Evolutionary conservation across 768 basidiomycete species (phyloP).

Genomic region (Lepiota venenata): DNA sequence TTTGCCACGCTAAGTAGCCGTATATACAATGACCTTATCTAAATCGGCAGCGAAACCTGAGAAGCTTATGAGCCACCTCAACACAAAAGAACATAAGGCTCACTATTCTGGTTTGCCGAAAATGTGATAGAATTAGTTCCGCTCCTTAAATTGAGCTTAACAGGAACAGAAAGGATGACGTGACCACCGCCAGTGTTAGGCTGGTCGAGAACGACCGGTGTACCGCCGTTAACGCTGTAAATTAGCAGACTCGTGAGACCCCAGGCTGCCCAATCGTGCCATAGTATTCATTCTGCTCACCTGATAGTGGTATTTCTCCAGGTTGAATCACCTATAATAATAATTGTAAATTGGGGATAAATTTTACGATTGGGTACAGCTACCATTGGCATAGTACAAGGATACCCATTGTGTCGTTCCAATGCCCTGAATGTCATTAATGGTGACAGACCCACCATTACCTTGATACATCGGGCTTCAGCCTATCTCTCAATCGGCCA

Average conservation of each 20-base stretch:
- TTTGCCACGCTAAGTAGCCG: slow-evolving; percentile 19
- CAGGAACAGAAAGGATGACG: slow-evolving; percentile 53
- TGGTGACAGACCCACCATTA: slow-evolving; percentile 53
- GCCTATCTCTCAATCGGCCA: background rate
- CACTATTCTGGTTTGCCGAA: slow-evolving; percentile 46
- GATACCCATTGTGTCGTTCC: slow-evolving; percentile 58
- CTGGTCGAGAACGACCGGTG: slow-evolving; percentile 50
- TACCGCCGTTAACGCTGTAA: slow-evolving; percentile 53
- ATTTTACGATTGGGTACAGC: background rate
- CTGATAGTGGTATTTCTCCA: slow-evolving; percentile 62
- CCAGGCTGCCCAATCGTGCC: too few relatives aligned
- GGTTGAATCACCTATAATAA: slow-evolving; percentile 39
- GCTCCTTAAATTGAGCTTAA: slow-evolving; percentile 44
- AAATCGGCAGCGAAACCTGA: slow-evolving; percentile 56
- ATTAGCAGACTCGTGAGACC: too few relatives aligned
- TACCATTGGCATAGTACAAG: slow-evolving; percentile 56
- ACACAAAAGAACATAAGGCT: slow-evolving; percentile 17
- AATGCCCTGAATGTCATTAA: slow-evolving; percentile 52
- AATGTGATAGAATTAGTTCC: slow-evolving; percentile 53
- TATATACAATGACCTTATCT: slow-evolving; percentile 60
- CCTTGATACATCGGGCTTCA: slow-evolving; percentile 26
- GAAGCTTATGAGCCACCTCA: background rate
- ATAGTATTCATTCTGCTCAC: slow-evolving; percentile 19
- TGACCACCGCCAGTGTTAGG: slow-evolving; percentile 53
- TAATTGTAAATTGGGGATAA: background rate